phyloP scores from a whole-genome alignment of 1,284 basidiomycete genomes.

The Microbotryum lychnidis-dioicae region DNA sequence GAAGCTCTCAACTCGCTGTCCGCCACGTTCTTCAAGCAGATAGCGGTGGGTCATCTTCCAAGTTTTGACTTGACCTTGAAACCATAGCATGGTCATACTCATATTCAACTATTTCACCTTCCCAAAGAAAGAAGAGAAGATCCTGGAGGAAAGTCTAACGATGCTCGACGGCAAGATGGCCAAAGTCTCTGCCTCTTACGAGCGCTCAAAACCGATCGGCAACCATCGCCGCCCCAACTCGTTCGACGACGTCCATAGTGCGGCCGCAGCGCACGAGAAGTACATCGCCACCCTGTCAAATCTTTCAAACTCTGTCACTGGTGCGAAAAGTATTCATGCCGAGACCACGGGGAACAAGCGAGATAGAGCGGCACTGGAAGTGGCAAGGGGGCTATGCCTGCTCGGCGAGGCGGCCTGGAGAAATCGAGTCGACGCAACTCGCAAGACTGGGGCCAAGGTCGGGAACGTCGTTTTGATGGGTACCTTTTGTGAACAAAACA shows the following conservation, averaged over 20 bases:
- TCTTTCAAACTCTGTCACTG: conserved; percentile 6
- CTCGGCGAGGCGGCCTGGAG: conserved; percentile 19
- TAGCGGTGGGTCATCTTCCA: conserved; percentile 4
- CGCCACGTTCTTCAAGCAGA: conserved; percentile 13
- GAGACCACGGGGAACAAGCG: conserved; percentile 8
- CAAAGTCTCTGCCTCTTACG: conserved; percentile 17
- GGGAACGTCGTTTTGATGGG: conserved; percentile 12
- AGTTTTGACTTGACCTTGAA: not conserved
- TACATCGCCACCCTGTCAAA: conserved; percentile 16
- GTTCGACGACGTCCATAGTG: not conserved
- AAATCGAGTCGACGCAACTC: conserved; percentile 10
- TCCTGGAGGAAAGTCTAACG: conserved; percentile 15
- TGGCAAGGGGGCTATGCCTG: conserved; percentile 1
- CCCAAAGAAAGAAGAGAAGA: conserved; percentile 27
- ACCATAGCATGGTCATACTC: not conserved
- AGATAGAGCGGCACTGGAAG: conserved; percentile 4
- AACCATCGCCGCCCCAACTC: not conserved
- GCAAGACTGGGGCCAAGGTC: conserved; percentile 9
- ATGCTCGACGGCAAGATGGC: conserved; percentile 16
- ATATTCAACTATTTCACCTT: not conserved
- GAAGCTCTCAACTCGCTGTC: conserved; percentile 15
- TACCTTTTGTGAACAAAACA: conserved; percentile 9
- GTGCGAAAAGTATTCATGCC: conserved; percentile 2
- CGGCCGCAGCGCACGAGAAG: not conserved
- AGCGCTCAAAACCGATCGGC: not conserved